These are phyloP conservation scores for Cercospora janseana DNA, from an alignment of 2,329 filamentous ascomycete species.

Conservation along the genomic window DNA sequence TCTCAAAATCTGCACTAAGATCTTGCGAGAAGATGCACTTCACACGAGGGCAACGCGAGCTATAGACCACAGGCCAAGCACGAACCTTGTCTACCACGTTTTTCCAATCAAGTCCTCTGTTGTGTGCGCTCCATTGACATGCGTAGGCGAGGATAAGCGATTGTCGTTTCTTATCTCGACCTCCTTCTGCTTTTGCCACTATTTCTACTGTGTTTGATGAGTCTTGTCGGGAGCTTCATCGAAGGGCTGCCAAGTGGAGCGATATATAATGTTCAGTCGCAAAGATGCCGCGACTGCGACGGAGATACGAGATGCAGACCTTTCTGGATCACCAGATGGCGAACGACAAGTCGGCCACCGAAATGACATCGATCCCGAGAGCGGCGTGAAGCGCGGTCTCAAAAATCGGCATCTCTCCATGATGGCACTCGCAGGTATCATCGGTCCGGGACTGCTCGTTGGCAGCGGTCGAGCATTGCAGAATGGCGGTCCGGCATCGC, in stretches of 20 bases:
- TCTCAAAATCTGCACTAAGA: slow-evolving; percentile 2
- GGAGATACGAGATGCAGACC: slow-evolving; percentile 2
- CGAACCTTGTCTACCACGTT: too few relatives aligned
- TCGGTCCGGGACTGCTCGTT: slow-evolving; percentile 69
- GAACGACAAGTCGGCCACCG: slow-evolving; percentile 4
- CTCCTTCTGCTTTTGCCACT: background rate
- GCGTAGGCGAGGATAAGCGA: slow-evolving; percentile 1
- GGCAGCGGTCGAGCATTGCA: slow-evolving; percentile 68
- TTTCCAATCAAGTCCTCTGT: background rate
- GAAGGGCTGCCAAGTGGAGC: background rate
- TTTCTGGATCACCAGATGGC: background rate
- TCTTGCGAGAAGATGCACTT: too few relatives aligned
- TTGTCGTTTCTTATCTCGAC: background rate
- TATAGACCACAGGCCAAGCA: too few relatives aligned
- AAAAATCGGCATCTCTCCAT: slow-evolving; percentile 67
- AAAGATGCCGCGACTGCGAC: slow-evolving; percentile 9
- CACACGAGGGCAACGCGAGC: too few relatives aligned
- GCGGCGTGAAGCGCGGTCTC: slow-evolving; percentile 66
- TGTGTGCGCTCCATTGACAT: too few relatives aligned
- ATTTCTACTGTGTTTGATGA: background rate
- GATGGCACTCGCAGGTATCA: slow-evolving; percentile 51
- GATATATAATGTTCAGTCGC: background rate
- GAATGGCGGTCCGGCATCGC: slow-evolving; percentile 66
- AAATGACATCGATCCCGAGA: slow-evolving; percentile 53
- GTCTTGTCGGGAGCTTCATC: background rate